Percentiles rank a stretch among this genome's conserved stretches.
Evolutionary conservation across 805 yeast genomes (phyloP).

Genomic region (Saccharomycopsis oosterbeekiorum): DNA sequence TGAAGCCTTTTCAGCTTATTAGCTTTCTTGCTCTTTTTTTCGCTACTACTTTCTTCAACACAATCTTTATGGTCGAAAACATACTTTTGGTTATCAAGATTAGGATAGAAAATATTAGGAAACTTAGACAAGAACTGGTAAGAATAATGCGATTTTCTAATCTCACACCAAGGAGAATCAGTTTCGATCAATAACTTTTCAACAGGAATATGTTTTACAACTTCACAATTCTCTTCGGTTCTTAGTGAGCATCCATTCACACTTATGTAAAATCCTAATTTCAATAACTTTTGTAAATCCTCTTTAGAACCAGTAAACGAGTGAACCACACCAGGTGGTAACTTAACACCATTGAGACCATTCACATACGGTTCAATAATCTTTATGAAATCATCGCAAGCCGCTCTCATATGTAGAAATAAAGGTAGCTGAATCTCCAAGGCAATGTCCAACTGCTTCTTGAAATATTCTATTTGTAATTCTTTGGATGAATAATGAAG

Average conservation of each 20-base stretch:
- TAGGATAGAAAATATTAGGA: conserved; percentile 50
- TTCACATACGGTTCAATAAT: conserved; percentile 52
- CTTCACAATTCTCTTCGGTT: conserved; percentile 61
- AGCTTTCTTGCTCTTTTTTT: neutral
- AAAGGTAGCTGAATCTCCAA: conserved; percentile 53
- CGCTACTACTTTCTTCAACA: neutral
- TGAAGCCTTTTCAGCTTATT: conserved; percentile 28
- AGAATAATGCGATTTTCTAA: conserved; percentile 73
- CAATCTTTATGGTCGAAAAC: neutral
- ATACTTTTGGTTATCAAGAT: conserved; percentile 2
- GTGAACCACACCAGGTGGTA: conserved; percentile 75
- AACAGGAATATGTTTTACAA: conserved; percentile 58
- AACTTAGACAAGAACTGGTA: conserved; percentile 41
- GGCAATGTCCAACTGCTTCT: conserved; percentile 60
- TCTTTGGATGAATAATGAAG: conserved; percentile 62
- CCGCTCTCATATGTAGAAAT: conserved; percentile 83
- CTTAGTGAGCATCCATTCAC: conserved; percentile 90
- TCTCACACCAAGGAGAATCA: conserved; percentile 98
- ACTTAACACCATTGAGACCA: conserved; percentile 24
- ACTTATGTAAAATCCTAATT: conserved; percentile 60
- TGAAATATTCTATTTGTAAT: conserved; percentile 59
- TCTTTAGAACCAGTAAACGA: conserved; percentile 79
- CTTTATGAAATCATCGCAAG: conserved; percentile 66
- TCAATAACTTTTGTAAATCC: conserved; percentile 51
- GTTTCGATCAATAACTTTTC: conserved; percentile 75